Percentiles rank a stretch among this genome's conserved stretches.
phyloP scores from a whole-genome alignment of 805 yeast genomes.

The Cyberlindnera nakhonratchasimensis region DNA sequence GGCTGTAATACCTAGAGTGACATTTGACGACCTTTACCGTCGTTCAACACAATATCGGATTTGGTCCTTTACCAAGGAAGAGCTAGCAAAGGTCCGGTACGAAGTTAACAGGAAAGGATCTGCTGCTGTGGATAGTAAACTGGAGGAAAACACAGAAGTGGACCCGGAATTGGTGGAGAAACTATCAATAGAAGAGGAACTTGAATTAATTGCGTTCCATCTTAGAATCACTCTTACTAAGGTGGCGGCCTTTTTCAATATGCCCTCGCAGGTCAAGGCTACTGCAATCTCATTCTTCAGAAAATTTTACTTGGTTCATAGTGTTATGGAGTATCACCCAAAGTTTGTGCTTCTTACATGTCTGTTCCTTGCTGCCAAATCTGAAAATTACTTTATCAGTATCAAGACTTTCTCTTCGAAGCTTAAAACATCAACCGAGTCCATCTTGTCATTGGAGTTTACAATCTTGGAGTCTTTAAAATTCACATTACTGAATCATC shows the following conservation, averaged over 20 bases:
- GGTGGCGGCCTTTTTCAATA: slow-evolving; percentile 65
- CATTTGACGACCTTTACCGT: slow-evolving; percentile 85
- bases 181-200: slow-evolving; percentile 68
- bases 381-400: slow-evolving; percentile 87
- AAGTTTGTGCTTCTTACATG: slow-evolving; percentile 77
- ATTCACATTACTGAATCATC: slow-evolving; percentile 83
- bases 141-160: slow-evolving; percentile 30
- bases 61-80: slow-evolving; percentile 77
- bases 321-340: slow-evolving; percentile 88
- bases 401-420: slow-evolving; percentile 74
- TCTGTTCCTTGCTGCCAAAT: slow-evolving; percentile 86
- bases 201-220: slow-evolving; percentile 62
- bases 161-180: slow-evolving; percentile 31
- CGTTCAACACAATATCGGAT: slow-evolving; percentile 76
- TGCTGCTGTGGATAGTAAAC: slow-evolving; percentile 30
- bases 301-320: slow-evolving; percentile 73
- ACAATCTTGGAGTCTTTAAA: slow-evolving; percentile 65
- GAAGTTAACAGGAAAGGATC: slow-evolving; percentile 56
- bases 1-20: slow-evolving; percentile 35
- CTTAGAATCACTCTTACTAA: slow-evolving; percentile 61
- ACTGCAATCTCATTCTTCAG: slow-evolving; percentile 83
- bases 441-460: slow-evolving; percentile 78
- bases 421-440: slow-evolving; percentile 62
- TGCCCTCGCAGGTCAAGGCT: slow-evolving; percentile 83
- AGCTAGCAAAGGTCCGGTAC: slow-evolving; percentile 46